Conservation (phyloP, 164 flowering plant genomes). For the Tinospora cordifolia region DNA sequence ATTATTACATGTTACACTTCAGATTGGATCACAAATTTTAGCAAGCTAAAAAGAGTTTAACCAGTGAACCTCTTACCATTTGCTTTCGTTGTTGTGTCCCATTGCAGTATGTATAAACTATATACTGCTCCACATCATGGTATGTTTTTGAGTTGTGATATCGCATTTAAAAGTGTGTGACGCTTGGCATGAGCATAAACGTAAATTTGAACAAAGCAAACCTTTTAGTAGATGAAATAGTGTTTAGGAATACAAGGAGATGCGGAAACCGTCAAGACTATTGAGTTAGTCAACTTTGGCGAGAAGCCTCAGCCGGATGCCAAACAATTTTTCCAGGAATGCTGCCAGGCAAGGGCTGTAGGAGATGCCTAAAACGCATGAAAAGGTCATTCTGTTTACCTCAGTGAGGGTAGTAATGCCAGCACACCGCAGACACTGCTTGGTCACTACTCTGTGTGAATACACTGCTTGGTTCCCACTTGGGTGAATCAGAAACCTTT, state of each 20-base stretch:
- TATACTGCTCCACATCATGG: no score
- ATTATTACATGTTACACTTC: no score
- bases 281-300: conserved; percentile 9
- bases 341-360: background rate
- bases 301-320: conserved; percentile 5
- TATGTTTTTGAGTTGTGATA: no score
- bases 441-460: background rate
- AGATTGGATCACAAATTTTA: no score
- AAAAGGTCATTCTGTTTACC: background rate
- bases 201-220: no score
- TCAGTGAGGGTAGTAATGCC: background rate
- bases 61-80: background rate
- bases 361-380: background rate
- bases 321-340: background rate
- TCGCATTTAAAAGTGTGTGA: no score
- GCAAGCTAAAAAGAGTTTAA: background rate
- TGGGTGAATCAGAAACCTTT: background rate
- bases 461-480: no score
- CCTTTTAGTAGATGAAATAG: background rate
- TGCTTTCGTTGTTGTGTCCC: no score
- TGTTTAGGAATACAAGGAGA: background rate
- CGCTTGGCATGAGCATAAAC: no score
- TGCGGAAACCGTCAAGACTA: background rate
- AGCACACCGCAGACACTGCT: background rate
- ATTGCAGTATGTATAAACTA: no score